Conservation (phyloP, 495 filamentous ascomycete species). For the Lasiosphaeris hirsuta region DNA sequence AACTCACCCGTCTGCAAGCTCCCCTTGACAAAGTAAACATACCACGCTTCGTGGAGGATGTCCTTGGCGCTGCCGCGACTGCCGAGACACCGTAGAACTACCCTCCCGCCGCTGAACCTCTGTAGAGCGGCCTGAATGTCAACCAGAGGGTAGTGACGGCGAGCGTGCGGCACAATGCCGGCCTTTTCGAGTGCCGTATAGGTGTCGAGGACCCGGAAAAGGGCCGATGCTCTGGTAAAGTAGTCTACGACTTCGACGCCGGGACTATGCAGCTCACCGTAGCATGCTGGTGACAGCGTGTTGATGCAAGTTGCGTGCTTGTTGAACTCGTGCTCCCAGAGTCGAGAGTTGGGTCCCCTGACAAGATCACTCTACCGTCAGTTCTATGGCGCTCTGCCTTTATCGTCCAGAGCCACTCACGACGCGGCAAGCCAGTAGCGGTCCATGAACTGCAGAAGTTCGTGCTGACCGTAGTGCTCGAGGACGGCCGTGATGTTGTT, state of each 20-base stretch:
- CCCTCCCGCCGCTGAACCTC: constrained; percentile 58
- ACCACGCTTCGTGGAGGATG: constrained; percentile 77
- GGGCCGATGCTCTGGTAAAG: constrained; percentile 54
- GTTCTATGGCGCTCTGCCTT: neutral
- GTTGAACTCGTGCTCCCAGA: constrained; percentile 87
- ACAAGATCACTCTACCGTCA: neutral
- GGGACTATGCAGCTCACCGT: constrained; percentile 54
- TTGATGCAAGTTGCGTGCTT: constrained; percentile 79
- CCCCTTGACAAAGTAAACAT: constrained; percentile 77
- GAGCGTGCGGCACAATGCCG: constrained; percentile 60
- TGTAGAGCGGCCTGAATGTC: constrained; percentile 65
- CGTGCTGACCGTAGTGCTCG: constrained; percentile 54
- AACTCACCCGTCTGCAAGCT: constrained; percentile 74
- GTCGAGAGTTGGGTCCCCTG: constrained; percentile 56
- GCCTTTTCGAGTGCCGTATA: constrained; percentile 57
- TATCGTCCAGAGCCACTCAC: constrained; percentile 21
- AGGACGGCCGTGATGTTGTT: constrained; percentile 69
- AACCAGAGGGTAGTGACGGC: constrained; percentile 59
- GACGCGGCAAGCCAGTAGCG: constrained; percentile 65
- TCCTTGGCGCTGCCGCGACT: constrained; percentile 26
- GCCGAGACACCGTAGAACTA: constrained; percentile 65
- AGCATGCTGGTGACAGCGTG: constrained; percentile 71
- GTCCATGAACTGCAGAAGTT: constrained; percentile 69
- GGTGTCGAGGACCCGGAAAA: constrained; percentile 58
- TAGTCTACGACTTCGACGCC: constrained; percentile 61